These are phyloP conservation scores for Lichtheimia ornata DNA, from an alignment of 371 early-diverging fungal species.

Conservation along the genomic window DNA sequence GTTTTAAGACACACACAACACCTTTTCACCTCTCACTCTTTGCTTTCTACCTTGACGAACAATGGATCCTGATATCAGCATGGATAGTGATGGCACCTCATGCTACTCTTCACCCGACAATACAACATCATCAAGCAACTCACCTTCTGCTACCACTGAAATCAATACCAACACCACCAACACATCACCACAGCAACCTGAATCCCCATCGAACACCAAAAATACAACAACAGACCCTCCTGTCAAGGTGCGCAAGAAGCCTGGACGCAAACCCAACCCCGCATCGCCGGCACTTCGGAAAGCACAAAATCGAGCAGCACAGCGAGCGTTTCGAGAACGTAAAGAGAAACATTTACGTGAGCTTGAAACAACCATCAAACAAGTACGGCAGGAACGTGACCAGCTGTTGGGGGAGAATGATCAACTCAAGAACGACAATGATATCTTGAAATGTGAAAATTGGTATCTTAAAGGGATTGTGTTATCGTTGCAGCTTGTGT, in stretches of 20 bases:
- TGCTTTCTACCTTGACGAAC: no score
- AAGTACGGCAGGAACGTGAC: constrained; percentile 63
- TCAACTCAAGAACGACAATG: constrained; percentile 53
- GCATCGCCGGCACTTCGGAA: constrained; percentile 74
- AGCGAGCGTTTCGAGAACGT: constrained; percentile 82
- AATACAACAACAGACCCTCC: constrained; percentile 8
- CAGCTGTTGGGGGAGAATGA: constrained; percentile 50
- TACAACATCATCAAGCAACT: no score
- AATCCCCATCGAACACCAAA: no score
- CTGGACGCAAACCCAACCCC: constrained; percentile 85
- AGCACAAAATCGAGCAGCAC: constrained; percentile 83
- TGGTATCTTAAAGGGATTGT: constrained; percentile 61
- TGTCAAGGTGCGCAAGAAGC: constrained; percentile 64
- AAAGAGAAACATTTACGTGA: constrained; percentile 73
- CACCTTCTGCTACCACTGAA: no score
- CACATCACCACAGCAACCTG: no score
- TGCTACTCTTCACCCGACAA: no score
- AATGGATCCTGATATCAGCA: no score
- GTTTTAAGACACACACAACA: no score
- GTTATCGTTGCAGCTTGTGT: constrained; percentile 53
- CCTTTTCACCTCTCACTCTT: no score
- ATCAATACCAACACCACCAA: no score
- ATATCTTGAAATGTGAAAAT: constrained; percentile 65
- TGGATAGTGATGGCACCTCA: no score
- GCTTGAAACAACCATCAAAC: constrained; percentile 67